Evolutionary conservation across 306 rosid species (phyloP).

Genomic region (Acacia confusa): DNA sequence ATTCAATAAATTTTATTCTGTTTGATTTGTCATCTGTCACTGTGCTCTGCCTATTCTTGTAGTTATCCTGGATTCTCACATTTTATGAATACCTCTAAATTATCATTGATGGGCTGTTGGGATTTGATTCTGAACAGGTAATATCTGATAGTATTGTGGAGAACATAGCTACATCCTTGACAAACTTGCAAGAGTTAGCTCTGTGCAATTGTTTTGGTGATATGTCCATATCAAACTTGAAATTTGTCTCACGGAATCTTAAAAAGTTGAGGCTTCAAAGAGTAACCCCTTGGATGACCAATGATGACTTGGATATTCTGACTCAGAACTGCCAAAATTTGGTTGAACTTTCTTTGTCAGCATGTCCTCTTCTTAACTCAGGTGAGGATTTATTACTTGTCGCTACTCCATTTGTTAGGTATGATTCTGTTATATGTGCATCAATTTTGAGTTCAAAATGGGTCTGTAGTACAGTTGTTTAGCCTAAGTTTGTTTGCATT

Average conservation of each 20-base stretch:
- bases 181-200: constrained; percentile 62
- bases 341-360: constrained; percentile 71
- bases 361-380: constrained; percentile 68
- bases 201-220: constrained; percentile 82
- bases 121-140: constrained; percentile 54
- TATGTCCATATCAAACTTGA: constrained; percentile 63
- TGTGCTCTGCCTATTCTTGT: constrained; percentile 11
- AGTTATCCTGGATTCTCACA: constrained; percentile 21
- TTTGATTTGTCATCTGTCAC: constrained; percentile 18
- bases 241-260: constrained; percentile 54
- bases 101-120: constrained; percentile 10
- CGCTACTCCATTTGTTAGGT: constrained; percentile 15
- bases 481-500: constrained; percentile 17
- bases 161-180: constrained; percentile 45
- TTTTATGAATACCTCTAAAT: constrained; percentile 18
- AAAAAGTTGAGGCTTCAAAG: constrained; percentile 70
- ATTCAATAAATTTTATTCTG: constrained; percentile 18
- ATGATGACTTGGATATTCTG: constrained; percentile 61
- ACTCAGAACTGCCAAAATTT: constrained; percentile 59
- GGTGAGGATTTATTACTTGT: constrained; percentile 50
- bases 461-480: constrained; percentile 6
- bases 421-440: constrained; percentile 13
- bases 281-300: constrained; percentile 83
- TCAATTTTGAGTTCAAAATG: neutral
- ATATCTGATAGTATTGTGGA: constrained; percentile 59